Evolutionary conservation across 306 rosid species (phyloP).

Genomic region (Vigna reflexopilosa): DNA sequence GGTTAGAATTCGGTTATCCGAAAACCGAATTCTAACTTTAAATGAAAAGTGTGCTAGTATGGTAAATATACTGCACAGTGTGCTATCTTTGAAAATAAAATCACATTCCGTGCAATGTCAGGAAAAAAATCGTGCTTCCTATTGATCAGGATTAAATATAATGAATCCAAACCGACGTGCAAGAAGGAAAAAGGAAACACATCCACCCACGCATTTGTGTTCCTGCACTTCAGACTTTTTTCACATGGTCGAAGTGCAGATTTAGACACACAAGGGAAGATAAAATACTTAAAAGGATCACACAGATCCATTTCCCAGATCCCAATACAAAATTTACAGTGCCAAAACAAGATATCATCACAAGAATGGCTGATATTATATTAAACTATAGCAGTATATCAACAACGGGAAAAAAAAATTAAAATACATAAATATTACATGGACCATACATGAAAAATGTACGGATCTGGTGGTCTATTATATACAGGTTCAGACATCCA

Average conservation of each 20-base stretch:
- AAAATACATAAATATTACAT: background rate
- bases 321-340: constrained; percentile 4
- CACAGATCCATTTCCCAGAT: background rate
- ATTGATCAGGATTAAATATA: background rate
- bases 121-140: too few species aligned
- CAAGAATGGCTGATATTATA: background rate
- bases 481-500: constrained; percentile 21
- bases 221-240: too few species aligned
- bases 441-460: constrained; percentile 8
- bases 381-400: background rate
- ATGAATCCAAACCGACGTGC: background rate
- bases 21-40: too few species aligned
- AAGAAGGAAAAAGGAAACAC: background rate
- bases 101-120: too few species aligned
- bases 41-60: too few species aligned
- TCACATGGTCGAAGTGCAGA: too few species aligned
- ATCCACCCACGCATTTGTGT: background rate
- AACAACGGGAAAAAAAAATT: background rate
- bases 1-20: too few species aligned
- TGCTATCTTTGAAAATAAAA: too few species aligned
- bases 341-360: constrained; percentile 30
- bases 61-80: too few species aligned
- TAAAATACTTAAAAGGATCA: constrained; percentile 12
- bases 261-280: background rate
- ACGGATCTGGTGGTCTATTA: constrained; percentile 19